Conservation (phyloP, 441 rosid genomes). For the Erodium texanum region DNA sequence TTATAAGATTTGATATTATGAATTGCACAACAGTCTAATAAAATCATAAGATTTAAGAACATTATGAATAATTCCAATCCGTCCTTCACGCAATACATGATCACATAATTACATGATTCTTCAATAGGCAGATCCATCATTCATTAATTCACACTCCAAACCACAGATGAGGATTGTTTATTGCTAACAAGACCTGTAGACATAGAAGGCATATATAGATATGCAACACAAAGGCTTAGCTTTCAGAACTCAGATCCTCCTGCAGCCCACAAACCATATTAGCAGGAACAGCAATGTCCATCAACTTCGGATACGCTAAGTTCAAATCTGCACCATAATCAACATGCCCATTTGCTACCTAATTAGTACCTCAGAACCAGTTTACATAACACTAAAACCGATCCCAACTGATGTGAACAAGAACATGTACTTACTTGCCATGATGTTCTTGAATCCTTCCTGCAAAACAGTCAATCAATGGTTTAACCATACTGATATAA, state of each 20-base stretch:
- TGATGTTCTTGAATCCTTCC: conserved; percentile 66
- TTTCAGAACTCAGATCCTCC: background rate
- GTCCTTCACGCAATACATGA: too few relatives aligned
- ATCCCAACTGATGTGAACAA: background rate
- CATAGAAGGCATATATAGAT: too few relatives aligned
- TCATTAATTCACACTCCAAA: background rate
- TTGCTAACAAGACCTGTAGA: too few relatives aligned
- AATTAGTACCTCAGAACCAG: background rate
- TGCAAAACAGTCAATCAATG: conserved; percentile 23
- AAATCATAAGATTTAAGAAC: too few relatives aligned
- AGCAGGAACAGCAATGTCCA: conserved; percentile 4
- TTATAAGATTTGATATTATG: too few relatives aligned
- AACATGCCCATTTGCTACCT: background rate
- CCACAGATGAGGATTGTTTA: background rate
- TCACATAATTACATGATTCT: too few relatives aligned
- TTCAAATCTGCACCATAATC: background rate
- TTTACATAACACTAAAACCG: background rate
- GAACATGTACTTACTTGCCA: conserved; percentile 52
- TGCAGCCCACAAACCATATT: conserved; percentile 5
- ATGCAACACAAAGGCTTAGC: background rate
- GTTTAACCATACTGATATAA: background rate
- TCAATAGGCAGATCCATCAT: background rate
- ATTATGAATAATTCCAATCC: too few relatives aligned
- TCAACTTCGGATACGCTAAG: background rate
- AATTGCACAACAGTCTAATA: too few relatives aligned